These are phyloP conservation scores for Lasiodiplodia citricola DNA, from an alignment of 2,329 filamentous ascomycete species.

Conservation along the genomic window DNA sequence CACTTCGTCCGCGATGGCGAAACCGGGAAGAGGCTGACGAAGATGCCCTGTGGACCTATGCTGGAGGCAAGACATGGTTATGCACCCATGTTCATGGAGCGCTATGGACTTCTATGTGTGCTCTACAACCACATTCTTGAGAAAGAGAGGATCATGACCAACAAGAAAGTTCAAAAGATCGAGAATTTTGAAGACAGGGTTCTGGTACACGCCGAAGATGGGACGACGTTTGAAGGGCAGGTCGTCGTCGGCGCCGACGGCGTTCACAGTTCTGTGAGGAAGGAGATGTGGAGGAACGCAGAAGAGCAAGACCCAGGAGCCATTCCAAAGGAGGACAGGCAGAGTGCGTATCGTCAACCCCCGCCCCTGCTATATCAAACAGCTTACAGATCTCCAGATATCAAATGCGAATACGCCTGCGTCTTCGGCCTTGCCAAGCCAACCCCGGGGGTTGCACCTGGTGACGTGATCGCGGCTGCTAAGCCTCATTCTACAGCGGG, in stretches of 20 bases:
- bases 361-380: neutral
- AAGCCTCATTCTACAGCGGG: neutral
- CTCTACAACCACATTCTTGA: conserved; percentile 34
- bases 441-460: neutral
- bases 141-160: conserved; percentile 31
- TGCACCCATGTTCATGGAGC: conserved; percentile 19
- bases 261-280: conserved; percentile 23
- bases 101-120: conserved; percentile 26
- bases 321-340: conserved; percentile 1
- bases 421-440: conserved; percentile 2
- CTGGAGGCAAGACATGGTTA: conserved; percentile 27
- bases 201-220: neutral
- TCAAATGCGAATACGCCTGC: conserved; percentile 18
- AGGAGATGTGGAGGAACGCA: conserved; percentile 23
- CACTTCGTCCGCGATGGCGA: conserved; percentile 8
- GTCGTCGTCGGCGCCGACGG: conserved; percentile 23
- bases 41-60: neutral
- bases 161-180: conserved; percentile 19
- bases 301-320: neutral
- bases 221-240: neutral
- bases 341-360: neutral
- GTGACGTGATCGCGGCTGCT: neutral
- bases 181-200: neutral
- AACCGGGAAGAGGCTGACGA: neutral
- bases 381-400: neutral